Base-by-base conservation (phyloP, 352 stramenopile genomes). In the Phytophthora boehmeriae region DNA sequence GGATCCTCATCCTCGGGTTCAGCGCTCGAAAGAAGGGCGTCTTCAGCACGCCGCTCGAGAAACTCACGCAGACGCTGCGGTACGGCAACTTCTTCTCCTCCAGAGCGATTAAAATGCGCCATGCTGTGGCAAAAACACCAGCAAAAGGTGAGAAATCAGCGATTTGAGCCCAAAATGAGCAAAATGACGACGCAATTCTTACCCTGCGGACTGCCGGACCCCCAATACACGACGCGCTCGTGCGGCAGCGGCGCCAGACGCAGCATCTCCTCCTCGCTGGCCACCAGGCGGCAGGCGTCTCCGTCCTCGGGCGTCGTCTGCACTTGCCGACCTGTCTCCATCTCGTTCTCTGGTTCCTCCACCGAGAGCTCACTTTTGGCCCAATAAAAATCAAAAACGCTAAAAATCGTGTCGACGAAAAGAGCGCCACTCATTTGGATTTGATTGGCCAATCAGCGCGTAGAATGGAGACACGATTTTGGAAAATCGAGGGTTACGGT, bases 31-130 rank as follows among this genome's bases (percentile, higher is more conserved):
- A 94, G 63, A 90, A 90, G 17, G 81, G 66, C 49, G 86, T 74
- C 65, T 94, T 94, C 51, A 94, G 75, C 48, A 94, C 83, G 35
- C 86, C 86, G 42, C 86, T 94, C 0, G 83, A 90, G 71, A 94
- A 94, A 30, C 81, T 91, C 61, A 91, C 82, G 43, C 83, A 94
- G 9, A 94, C 78, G 44, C 86, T 91, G 46, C 83, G 86, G 62
- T 92, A 92, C 57, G 80, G 65, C 43, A 94, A 45, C 19, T 72
- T 59, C 65, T 94, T 94, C 64, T 94, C 86, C 39, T 94, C 83
- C 34, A 94, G 58, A 27, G 80, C 83, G 46, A 94, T 92, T 14
- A 92, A 64, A 25, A 92, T 86, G n/a, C 86, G 81, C 86, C 86
- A 94, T 0, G 86, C 86, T 94, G 49, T 19, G 20, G 0, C 50